Base-by-base conservation (phyloP, 129 eudicot genomes). In the Flaveria linearis region DNA sequence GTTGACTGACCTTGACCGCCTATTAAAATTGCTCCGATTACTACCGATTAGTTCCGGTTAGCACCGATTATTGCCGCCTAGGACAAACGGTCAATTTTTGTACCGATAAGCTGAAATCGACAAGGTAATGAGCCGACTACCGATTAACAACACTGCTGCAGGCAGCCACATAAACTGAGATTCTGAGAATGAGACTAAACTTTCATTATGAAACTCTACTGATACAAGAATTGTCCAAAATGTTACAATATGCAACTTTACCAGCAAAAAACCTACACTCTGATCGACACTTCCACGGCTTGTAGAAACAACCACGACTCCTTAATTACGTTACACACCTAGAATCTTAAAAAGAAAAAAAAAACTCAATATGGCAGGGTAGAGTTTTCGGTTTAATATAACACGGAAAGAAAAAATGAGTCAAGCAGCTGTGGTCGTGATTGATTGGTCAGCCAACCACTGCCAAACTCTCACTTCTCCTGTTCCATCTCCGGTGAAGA, bases 401-500 rank as follows among this genome's bases (percentile, higher is more conserved):
- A 33, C 39, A 33, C 33, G 39, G 39, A 5, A 28, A 33, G 39
- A 3, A 30, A 5, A 33, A 33, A 33, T 52, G 28, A 39, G 39
- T 81, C 77, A 81, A 18, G 81, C 64, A 28, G 89, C 50, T 53
- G 88, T 26, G 14, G 96, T 56, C 3, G 52, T 42, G 53, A 57
- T 55, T 30, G 80, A 76, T 71, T 89, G 82, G 67, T 94, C 93
- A 15, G 90, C 86, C 46, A 84, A 73, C 97, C 96, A 91, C 33
- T 81, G 77, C 98, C 98, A 94, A 39, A 94, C 98, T 81, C 83
- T 87, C 41, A 94, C 96, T 75, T 82, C 87, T 30, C 98, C 97
- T 10, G 95, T 87, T 80, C 97, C 98, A 22, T 94, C 98, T 1
- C 98, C 98, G 0, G 97, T 94, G 78, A 94, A 91, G 81, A 94